Percentiles rank a stretch among this genome's conserved stretches.
Evolutionary conservation across 2,329 filamentous ascomycete genomes (phyloP).

Genomic region (Fusarium anguioides): DNA sequence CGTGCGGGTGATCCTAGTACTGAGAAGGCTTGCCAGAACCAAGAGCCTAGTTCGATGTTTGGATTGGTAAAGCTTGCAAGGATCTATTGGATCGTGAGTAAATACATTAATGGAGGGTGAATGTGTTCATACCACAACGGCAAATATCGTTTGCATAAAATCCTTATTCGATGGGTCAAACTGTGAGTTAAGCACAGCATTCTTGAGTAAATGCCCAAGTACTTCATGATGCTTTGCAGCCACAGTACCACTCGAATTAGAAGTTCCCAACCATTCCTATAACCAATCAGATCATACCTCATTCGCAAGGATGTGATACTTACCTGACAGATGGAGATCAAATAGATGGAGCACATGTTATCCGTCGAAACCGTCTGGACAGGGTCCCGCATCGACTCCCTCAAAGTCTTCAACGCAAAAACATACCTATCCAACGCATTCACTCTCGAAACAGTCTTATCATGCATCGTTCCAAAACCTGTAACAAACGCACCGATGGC

Average conservation of each 20-base stretch:
- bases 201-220: background rate
- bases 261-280: constrained; percentile 13
- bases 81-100: background rate
- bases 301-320: fast-evolving
- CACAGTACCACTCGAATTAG: fast-evolving
- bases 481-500: background rate
- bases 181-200: background rate
- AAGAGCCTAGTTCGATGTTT: background rate
- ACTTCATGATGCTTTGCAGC: constrained; percentile 6
- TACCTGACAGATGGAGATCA: constrained; percentile 10
- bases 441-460: background rate
- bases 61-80: constrained; percentile 11
- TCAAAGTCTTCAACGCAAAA: background rate
- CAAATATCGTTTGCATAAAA: background rate
- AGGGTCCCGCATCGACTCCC: background rate
- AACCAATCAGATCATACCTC: fast-evolving
- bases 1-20: background rate
- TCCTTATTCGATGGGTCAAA: background rate
- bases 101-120: fast-evolving
- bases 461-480: background rate
- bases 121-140: background rate
- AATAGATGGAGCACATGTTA: constrained; percentile 16
- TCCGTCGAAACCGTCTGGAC: background rate
- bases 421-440: constrained; percentile 5
- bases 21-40: constrained; percentile 16